Evolutionary conservation across 2,329 filamentous ascomycete species (phyloP), one percentile per base, ranked within the genome.

Genomic region (Aspergillus felis): DNA sequence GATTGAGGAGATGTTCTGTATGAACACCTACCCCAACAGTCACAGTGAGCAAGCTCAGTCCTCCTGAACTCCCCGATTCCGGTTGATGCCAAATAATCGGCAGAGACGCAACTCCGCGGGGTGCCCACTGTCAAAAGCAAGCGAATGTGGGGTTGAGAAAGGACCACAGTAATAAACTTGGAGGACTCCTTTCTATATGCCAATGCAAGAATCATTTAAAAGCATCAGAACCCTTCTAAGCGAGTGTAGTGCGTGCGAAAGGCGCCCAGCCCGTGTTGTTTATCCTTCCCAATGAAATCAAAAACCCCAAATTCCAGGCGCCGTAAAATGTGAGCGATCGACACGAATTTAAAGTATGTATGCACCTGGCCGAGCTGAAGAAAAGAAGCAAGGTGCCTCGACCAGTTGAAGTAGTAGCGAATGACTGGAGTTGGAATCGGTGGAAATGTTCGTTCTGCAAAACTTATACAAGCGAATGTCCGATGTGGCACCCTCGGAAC

Each of bases 391-490:
- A 63, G 55, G 67, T 60, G 66, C 2, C 69, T 65, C 66, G 69
- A 66, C 64, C 68, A 68, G 61, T 57, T 52, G 57, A 62, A 66
- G 66, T 66, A 72, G 67, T 66, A 71, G 67, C 69, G 71, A 73
- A 66, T 64, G 69, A 68, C 67, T 64, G 62, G 54, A 66, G 68
- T 68, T 57, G 67, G 68, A 72, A 66, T 59, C 46, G 64, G 68
- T 71, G 55, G 61, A 57, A 63, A 64, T 54, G 53, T 55, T 54
- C 55, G 53, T 57, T 51, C 55, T 56, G 62, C 58, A 63, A 51
- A 51, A 60, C 51, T 57, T 70, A 66, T 71, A 72, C 67, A 74
- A 74, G 70, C 71, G 73, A 75, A 69, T 59, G 72, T 71, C 66
- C 67, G 63, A 64, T 65, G 59, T 64, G 66, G 64, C 61, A 58